Conservation (phyloP, 441 rosid genomes). For the Daphne laureola region DNA sequence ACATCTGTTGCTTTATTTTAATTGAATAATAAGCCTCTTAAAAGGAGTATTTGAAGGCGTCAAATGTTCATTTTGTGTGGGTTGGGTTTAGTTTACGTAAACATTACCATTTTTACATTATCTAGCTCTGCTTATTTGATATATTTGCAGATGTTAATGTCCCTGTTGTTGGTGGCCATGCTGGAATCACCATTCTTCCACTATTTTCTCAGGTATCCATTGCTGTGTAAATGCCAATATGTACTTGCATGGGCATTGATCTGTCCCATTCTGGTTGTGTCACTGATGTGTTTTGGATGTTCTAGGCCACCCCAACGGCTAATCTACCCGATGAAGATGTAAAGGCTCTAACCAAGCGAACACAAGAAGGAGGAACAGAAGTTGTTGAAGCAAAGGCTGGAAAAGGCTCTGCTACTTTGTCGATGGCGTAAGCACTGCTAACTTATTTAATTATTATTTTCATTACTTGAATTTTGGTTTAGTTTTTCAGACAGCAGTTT, state of each 20-base stretch:
- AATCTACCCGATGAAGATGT: constrained; percentile 58
- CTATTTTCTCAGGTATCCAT: constrained; percentile 68
- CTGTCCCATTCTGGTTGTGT: neutral
- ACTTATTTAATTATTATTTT: neutral
- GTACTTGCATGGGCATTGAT: too few species aligned
- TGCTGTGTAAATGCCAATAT: neutral
- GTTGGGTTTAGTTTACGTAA: neutral
- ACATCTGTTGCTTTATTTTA: neutral
- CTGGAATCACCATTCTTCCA: constrained; percentile 93
- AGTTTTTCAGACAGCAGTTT: too few species aligned
- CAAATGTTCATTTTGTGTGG: too few species aligned
- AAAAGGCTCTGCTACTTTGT: constrained; percentile 93
- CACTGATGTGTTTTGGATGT: neutral
- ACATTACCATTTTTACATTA: neutral
- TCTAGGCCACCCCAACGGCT: constrained; percentile 83
- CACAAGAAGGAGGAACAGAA: constrained; percentile 97
- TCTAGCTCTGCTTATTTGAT: constrained; percentile 5
- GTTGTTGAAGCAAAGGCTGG: constrained; percentile 99
- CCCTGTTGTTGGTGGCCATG: constrained; percentile 98
- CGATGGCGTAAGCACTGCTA: constrained; percentile 90
- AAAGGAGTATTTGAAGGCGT: neutral
- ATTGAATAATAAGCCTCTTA: neutral
- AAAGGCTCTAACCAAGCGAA: constrained; percentile 80
- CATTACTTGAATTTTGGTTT: too few species aligned
- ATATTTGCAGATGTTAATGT: constrained; percentile 64